Evolutionary conservation across 2,329 filamentous ascomycete genomes (phyloP).

Genomic region (Pseudofabraea citricarpa): DNA sequence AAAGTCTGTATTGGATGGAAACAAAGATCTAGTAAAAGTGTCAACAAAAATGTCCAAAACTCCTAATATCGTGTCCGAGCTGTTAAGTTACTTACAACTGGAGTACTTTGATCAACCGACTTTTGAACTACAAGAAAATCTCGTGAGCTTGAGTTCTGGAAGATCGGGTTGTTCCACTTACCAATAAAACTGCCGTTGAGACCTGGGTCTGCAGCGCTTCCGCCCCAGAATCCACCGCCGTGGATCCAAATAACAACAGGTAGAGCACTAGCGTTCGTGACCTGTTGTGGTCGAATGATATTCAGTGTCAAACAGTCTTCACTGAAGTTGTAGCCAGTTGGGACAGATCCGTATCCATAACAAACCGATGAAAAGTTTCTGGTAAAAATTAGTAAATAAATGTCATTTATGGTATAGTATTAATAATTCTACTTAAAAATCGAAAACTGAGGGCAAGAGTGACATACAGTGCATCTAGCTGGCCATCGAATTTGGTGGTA

Average conservation of each 20-base stretch:
- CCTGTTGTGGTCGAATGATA: background rate
- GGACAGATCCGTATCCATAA: background rate
- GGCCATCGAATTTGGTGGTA: background rate
- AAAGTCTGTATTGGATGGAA: background rate
- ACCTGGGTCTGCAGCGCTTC: constrained; percentile 36
- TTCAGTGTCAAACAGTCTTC: constrained; percentile 5
- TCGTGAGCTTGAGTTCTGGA: no score
- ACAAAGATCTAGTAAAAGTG: background rate
- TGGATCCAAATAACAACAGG: constrained; percentile 5
- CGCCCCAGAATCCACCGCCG: constrained; percentile 23
- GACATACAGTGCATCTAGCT: background rate
- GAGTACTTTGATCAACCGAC: background rate
- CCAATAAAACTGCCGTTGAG: constrained; percentile 51
- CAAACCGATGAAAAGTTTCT: background rate
- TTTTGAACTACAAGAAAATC: background rate
- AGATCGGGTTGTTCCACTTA: background rate
- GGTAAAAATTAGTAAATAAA: background rate
- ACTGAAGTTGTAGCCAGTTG: background rate
- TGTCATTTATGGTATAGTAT: background rate
- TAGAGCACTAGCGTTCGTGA: background rate
- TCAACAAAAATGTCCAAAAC: background rate
- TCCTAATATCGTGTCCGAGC: background rate
- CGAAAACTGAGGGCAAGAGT: no score
- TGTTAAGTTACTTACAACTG: constrained; percentile 1
- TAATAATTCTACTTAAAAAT: no score